Percentiles rank a stretch among this genome's conserved stretches.
These are phyloP conservation scores for Candida maesae DNA, from an alignment of 805 yeast genomes.

Conservation along the genomic window DNA sequence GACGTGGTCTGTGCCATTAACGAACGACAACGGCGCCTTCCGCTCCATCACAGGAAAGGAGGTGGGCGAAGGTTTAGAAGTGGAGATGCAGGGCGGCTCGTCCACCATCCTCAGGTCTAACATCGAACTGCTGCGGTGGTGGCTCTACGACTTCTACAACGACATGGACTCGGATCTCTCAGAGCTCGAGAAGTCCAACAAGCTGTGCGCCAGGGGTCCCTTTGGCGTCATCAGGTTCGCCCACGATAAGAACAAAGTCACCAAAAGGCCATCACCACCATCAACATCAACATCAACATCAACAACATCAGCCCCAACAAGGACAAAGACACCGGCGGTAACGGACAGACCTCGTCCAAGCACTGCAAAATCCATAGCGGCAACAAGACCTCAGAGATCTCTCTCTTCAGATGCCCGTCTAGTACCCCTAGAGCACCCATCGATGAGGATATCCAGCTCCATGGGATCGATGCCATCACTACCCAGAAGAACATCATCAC, in stretches of 20 bases:
- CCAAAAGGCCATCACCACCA: background rate
- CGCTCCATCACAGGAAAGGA: conserved; percentile 19
- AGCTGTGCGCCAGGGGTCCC: conserved; percentile 14
- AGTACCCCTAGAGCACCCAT: background rate
- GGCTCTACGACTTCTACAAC: conserved; percentile 46
- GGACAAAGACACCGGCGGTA: no score
- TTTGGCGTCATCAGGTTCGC: conserved; percentile 14
- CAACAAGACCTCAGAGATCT: no score
- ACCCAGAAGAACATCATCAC: background rate
- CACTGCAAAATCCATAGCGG: no score
- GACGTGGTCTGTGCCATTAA: conserved; percentile 60
- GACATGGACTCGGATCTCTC: conserved; percentile 71
- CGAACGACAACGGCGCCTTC: conserved; percentile 39
- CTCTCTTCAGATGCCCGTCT: no score
- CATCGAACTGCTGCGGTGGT: conserved; percentile 45
- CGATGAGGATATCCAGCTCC: background rate
- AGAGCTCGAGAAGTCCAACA: conserved; percentile 29
- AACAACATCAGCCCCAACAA: background rate
- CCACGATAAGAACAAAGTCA: background rate
- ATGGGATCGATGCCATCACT: background rate
- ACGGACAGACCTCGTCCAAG: no score
- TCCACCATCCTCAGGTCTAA: conserved; percentile 51
- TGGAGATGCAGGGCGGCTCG: conserved; percentile 9
- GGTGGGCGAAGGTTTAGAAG: conserved; percentile 5
- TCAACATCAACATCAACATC: background rate